Conservation (phyloP, 1,284 basidiomycete species). For the Boletus smithii region DNA sequence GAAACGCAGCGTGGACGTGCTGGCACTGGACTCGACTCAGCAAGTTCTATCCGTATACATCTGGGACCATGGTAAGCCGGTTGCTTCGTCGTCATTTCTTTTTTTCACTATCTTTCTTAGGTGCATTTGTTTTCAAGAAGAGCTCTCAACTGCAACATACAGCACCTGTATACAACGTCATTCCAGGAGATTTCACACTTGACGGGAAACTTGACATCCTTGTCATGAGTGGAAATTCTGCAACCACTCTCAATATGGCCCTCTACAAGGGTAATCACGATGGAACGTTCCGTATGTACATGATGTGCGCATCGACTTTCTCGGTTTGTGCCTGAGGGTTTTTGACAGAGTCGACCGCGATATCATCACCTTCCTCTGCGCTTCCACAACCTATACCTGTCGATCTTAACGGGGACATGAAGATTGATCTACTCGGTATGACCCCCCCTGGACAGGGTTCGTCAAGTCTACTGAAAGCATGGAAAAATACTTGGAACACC, state of each 20-base stretch:
- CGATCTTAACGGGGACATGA: conserved; percentile 86
- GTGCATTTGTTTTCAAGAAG: conserved; percentile 59
- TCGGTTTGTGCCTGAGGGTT: conserved; percentile 30
- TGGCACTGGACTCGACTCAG: conserved; percentile 72
- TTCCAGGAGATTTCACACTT: conserved; percentile 92
- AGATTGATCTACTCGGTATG: conserved; percentile 82
- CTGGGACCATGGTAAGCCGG: conserved; percentile 75
- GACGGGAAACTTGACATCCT: conserved; percentile 89
- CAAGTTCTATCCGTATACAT: conserved; percentile 71
- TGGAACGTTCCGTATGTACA: conserved; percentile 65
- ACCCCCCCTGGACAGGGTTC: conserved; percentile 40
- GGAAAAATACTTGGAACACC: conserved; percentile 75
- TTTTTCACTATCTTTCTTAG: conserved; percentile 33
- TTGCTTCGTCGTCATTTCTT: neutral
- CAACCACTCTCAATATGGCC: conserved; percentile 56
- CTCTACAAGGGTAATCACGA: conserved; percentile 63
- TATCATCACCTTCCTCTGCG: conserved; percentile 62
- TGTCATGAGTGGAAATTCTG: conserved; percentile 68
- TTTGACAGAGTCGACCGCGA: conserved; percentile 33
- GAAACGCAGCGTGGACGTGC: conserved; percentile 69
- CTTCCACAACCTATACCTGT: conserved; percentile 81
- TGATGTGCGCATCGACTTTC: neutral
- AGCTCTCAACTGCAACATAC: conserved; percentile 57
- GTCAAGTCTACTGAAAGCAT: conserved; percentile 52
- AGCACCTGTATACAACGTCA: conserved; percentile 65